Conservation (phyloP, 176 grass and related monocot species). For the Melocanna baccifera region DNA sequence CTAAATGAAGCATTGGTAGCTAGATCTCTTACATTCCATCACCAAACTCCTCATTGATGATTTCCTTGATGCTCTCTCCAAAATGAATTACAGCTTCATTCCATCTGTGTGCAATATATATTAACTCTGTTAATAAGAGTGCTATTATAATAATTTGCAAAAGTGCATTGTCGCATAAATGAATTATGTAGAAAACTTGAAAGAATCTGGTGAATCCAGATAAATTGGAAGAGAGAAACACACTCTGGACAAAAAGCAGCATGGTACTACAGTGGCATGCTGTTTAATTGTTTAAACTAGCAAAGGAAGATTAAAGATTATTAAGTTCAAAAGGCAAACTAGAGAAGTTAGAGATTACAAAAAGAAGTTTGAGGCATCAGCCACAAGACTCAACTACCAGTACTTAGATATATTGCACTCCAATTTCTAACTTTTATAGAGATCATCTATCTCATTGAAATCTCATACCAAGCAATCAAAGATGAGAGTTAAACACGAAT, state of each 20-base stretch:
- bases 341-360: not conserved
- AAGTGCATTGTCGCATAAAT: not conserved
- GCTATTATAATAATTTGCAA: not conserved
- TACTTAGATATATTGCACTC: not conserved
- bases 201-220: not conserved
- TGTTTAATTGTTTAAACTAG: not conserved
- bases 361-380: not conserved
- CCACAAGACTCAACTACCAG: not conserved
- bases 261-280: not conserved
- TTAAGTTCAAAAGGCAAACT: not conserved
- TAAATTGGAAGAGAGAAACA: conserved; percentile 4
- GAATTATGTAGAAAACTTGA: not conserved
- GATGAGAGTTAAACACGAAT: not conserved
- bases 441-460: not conserved
- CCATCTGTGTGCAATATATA: conserved; percentile 45
- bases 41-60: conserved; percentile 95
- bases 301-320: not conserved
- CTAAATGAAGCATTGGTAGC: conserved; percentile 12
- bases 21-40: conserved; percentile 92
- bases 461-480: not conserved
- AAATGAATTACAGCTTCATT: conserved; percentile 99
- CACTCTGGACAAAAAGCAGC: not conserved
- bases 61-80: conserved; percentile 98
- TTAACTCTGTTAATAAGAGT: not conserved
- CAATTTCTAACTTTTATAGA: not conserved